phyloP scores from a whole-genome alignment of 1,284 basidiomycete species.

The Fomes fomentarius region DNA sequence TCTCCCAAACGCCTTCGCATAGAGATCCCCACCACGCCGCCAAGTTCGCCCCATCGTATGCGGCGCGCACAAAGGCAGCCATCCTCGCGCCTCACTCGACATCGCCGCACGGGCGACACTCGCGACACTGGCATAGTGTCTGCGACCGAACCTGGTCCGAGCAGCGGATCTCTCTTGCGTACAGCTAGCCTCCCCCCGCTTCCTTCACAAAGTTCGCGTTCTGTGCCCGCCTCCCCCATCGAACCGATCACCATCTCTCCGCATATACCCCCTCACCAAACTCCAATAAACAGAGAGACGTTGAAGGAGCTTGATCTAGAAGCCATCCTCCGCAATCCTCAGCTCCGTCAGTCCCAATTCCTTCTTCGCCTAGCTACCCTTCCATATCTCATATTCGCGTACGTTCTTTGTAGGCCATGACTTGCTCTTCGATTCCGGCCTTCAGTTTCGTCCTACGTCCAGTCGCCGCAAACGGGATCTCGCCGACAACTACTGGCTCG shows the following conservation, averaged over 20 bases:
- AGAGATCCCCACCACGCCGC: conserved; percentile 31
- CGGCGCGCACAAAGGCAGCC: conserved; percentile 26
- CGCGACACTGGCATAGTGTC: conserved; percentile 56
- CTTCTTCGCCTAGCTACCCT: conserved; percentile 13
- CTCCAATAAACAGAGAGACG: conserved; percentile 83
- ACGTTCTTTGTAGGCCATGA: conserved; percentile 69
- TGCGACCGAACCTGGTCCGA: conserved; percentile 48
- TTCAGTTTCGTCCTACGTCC: conserved; percentile 74
- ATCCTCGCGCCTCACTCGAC: conserved; percentile 27
- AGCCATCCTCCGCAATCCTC: conserved; percentile 86
- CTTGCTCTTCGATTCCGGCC: conserved; percentile 82
- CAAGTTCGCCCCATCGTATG: conserved; percentile 26
- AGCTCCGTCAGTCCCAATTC: conserved; percentile 69
- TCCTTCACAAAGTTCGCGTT: conserved; percentile 19
- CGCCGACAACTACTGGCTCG: conserved; percentile 84
- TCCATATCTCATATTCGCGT: conserved; percentile 22
- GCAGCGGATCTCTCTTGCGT: conserved; percentile 36
- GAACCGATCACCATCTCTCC: conserved; percentile 50
- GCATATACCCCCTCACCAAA: conserved; percentile 69
- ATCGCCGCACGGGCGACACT: conserved; percentile 47
- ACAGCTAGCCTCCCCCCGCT: conserved; percentile 34
- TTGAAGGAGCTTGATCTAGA: conserved; percentile 86
- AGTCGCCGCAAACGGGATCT: conserved; percentile 76
- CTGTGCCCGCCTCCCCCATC: conserved; percentile 42
- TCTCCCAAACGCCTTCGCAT: conserved; percentile 41